Evolutionary conservation across 2,329 filamentous ascomycete species (phyloP).

Genomic region (Trichophyton mentagrophytes): DNA sequence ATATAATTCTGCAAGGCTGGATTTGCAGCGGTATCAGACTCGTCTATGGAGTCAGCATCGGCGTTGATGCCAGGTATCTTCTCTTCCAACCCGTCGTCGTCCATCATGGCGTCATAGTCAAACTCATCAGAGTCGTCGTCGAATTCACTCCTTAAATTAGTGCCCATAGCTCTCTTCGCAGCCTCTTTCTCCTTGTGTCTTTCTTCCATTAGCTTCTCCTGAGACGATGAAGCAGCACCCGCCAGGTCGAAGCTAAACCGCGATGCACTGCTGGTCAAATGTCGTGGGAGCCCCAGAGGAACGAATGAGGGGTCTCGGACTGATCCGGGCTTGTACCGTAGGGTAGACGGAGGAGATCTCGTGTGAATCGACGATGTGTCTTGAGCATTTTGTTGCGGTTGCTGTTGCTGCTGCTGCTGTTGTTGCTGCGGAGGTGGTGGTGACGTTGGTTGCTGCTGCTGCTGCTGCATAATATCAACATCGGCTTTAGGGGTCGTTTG

Average conservation of each 20-base stretch:
- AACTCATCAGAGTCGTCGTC: conserved; percentile 28
- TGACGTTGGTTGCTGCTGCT: not conserved
- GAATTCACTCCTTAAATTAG: conserved; percentile 24
- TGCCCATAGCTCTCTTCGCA: conserved; percentile 24
- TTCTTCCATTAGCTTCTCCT: conserved; percentile 52
- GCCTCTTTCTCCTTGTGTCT: conserved; percentile 46
- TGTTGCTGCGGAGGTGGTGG: not conserved
- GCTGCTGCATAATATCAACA: too few relatives aligned
- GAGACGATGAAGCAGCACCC: conserved; percentile 43
- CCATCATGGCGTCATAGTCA: conserved; percentile 33
- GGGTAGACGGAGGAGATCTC: not conserved
- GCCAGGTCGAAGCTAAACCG: conserved; percentile 54
- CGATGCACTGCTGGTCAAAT: conserved; percentile 45
- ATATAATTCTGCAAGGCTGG: not conserved
- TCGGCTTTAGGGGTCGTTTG: not conserved
- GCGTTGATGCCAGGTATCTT: conserved; percentile 37
- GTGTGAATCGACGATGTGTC: not conserved
- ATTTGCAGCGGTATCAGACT: conserved; percentile 11
- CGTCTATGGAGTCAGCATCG: conserved; percentile 32
- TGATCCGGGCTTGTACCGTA: conserved; percentile 6
- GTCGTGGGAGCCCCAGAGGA: conserved; percentile 30
- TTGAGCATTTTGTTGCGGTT: not conserved
- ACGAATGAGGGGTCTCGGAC: conserved; percentile 15
- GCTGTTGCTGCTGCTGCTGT: not conserved
- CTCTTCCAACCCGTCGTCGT: conserved; percentile 35